Base-by-base conservation (phyloP, 2,329 filamentous ascomycete genomes). In the Periconia digitata region DNA sequence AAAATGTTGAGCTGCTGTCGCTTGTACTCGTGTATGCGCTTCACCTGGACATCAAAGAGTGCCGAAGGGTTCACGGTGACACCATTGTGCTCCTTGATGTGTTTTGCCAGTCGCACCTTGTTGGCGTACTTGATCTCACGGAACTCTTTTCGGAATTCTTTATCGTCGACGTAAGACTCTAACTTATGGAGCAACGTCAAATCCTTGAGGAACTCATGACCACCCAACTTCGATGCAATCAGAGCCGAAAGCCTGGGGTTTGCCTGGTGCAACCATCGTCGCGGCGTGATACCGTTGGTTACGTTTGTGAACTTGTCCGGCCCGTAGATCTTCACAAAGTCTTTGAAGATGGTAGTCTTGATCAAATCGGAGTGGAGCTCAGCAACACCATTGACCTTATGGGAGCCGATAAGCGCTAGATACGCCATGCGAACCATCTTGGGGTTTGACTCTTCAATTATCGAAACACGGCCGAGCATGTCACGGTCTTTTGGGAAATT, bases 21-120 rank as follows among this genome's bases (percentile, higher is more conserved):
- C 82, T 99, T 99, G 78, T 99, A 99, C 66, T 99, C 94, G 73
- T 99, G 94, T 59, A 99, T 99, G 66, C 94, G 88, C 81, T 99
- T 99, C 63, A 99, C 94, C 69, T 99, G 94, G 10, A 99, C 89
- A 68, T 99, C 94, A 62, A 99, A 99, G 16, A 99, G 81, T 0
- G 92, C 83, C 8, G 87, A 77, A 0, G 94, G 92, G 71, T 96
- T 94, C 70, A 99, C 90, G 3, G 80, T 85, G 47, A 96, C 82
- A 23, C 86, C 87, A 1, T 86, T 89, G 6, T 86, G 85, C 23
- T 84, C 79, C 76, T 94, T 90, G 76, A 99, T 96, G 72, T 94
- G 89, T 70, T 91, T 88, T 38, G 94, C 92, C 46, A 99, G 82
- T 42, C 89, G 86, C 51, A 95, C 84, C 76, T 99, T 99, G 82